These are phyloP conservation scores for Puccinellia tenuiflora DNA, from an alignment of 176 grass and related monocot species.

Conservation along the genomic window DNA sequence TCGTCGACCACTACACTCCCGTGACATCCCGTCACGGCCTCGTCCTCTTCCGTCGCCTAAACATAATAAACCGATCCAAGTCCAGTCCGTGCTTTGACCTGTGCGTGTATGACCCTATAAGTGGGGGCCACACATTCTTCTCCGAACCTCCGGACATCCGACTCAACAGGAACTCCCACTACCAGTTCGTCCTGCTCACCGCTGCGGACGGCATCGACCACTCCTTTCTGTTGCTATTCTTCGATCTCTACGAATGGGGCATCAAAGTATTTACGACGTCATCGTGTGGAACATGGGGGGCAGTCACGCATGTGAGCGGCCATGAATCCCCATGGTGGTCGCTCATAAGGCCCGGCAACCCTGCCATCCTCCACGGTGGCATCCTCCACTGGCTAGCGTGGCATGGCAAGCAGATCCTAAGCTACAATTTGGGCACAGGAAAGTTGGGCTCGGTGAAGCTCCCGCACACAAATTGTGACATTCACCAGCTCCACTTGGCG, in stretches of 20 bases:
- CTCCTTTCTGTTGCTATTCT: not conserved
- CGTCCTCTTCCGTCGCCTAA: not conserved
- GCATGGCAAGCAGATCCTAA: not conserved
- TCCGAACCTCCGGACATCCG: not conserved
- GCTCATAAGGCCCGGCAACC: not conserved
- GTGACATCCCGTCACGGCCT: not conserved
- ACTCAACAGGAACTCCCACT: not conserved
- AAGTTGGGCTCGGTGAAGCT: not conserved
- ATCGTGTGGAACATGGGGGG: not conserved
- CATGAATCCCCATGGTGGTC: not conserved
- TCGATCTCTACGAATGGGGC: not conserved
- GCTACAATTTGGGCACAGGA: not conserved
- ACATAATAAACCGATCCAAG: not conserved
- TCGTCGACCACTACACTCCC: not conserved
- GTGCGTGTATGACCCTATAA: not conserved
- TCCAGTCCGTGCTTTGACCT: not conserved
- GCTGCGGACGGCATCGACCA: not conserved
- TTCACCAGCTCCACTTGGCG: not conserved
- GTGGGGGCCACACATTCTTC: not conserved
- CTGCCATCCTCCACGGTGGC: not conserved
- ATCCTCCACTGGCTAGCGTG: not conserved
- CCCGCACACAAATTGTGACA: not conserved
- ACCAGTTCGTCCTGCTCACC: not conserved
- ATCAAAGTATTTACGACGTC: not conserved
- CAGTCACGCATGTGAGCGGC: not conserved